A percentile compares a stretch with the other conserved stretches of the same genome.
These are phyloP conservation scores for Kazachstania taianensis DNA, from an alignment of 805 yeast species.

Conservation along the genomic window DNA sequence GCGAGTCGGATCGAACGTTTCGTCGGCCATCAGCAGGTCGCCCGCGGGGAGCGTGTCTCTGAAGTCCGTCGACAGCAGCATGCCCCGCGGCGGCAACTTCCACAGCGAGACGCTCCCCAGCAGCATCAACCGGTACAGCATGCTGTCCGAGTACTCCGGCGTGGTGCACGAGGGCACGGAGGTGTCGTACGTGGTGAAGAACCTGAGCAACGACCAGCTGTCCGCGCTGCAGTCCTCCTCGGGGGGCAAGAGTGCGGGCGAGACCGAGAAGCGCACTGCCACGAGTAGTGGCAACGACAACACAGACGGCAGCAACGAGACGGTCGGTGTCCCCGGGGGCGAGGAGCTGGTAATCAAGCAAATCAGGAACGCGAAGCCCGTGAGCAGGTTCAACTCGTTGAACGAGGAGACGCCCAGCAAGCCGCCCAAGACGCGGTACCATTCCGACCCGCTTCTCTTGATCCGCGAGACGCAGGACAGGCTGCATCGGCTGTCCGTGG, in stretches of 20 bases:
- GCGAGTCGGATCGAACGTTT: not conserved
- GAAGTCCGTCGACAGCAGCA: conserved; percentile 4
- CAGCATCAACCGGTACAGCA: conserved; percentile 13
- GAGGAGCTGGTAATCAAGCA: conserved; percentile 12
- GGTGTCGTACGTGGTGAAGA: conserved; percentile 22
- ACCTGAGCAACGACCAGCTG: conserved; percentile 1
- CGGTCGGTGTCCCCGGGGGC: not conserved
- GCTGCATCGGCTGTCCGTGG: conserved; percentile 7
- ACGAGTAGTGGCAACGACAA: too few relatives aligned
- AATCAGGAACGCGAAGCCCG: conserved; percentile 17
- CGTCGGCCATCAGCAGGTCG: not conserved
- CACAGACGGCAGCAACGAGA: not conserved
- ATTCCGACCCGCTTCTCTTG: not conserved
- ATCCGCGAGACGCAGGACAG: not conserved
- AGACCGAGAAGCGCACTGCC: too few relatives aligned
- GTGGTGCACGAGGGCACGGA: conserved; percentile 27
- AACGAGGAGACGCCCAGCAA: conserved; percentile 3
- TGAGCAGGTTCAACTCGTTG: conserved; percentile 12
- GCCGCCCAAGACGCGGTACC: too few relatives aligned
- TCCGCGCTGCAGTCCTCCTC: not conserved
- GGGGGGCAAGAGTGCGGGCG: not conserved
- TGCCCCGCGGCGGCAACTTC: too few relatives aligned
- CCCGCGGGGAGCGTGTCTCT: conserved; percentile 4
- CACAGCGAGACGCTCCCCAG: not conserved
- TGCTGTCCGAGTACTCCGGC: conserved; percentile 26